Base-by-base conservation (phyloP, 2,329 filamentous ascomycete species). In the Fusarium sp. region DNA sequence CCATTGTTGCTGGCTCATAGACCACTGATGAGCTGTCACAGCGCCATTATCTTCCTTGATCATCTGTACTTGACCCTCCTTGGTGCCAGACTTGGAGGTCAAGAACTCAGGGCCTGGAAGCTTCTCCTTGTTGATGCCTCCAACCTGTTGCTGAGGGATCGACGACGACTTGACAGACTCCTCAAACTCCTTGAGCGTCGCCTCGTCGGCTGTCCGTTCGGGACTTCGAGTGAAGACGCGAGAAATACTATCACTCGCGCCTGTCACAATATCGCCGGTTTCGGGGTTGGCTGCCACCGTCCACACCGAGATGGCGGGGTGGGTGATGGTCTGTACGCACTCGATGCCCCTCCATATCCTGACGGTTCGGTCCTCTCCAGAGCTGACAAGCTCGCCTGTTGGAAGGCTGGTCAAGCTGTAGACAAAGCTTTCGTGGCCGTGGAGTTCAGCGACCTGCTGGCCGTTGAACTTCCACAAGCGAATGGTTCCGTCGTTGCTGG, bases 221-320 rank as follows among this genome's bases (percentile, higher is more conserved):
- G 87, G 81, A 63, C 88, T 91, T 78, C 95, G 89, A 14, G 92
- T 96, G 81, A 98, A 99, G 66, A 98, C 87, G 50, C 97, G 92
- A 10, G 95, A 92, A 52, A 96, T 86, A 65, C 94, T 92, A 80
- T 99, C 97, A 81, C 96, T 99, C 31, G 96, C 92, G 35, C 96
- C 97, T 4, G 94, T 94, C n/a, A 95, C 94, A 70, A 99, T 96
- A 78, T 99, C 97, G 25, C 97, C 96, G 57, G 90, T 97, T 71
- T 94, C 91, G 1, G 88, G 80, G 79, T 94, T 97, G 13, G 90
- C 93, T n/a, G 95, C 94, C 20, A 99, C 95, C 16, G 91, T 88
- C 97, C 97, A 99, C 6, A 99, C 95, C 0, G 96, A 98, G 65
- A 98, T 97, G 11, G 97, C 97, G 13, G 97, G 97, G 79, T 98